Percentiles rank a stretch among this genome's conserved stretches.
Conservation (phyloP, 495 filamentous ascomycete genomes). For the Aspergillus carlsbadensis region DNA sequence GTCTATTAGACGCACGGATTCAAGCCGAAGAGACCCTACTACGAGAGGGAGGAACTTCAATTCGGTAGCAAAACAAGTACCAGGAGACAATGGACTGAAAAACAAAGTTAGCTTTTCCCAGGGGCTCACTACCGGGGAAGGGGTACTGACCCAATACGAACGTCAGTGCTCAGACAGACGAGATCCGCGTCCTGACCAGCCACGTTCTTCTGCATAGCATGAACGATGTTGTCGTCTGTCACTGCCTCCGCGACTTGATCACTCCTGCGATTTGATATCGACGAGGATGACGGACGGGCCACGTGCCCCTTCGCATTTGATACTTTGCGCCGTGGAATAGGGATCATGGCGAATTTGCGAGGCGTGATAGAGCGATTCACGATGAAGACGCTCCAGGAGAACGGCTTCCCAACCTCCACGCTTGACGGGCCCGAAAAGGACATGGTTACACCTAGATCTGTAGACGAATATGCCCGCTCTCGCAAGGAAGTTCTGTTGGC, state of each 20-base stretch:
- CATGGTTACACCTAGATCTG: slow-evolving; percentile 71
- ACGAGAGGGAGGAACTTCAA: slow-evolving; percentile 76
- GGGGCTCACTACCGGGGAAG: background rate
- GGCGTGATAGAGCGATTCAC: slow-evolving; percentile 71
- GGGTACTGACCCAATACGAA: slow-evolving; percentile 77
- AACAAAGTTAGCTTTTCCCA: slow-evolving; percentile 8
- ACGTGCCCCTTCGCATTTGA: slow-evolving; percentile 61
- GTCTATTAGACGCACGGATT: slow-evolving; percentile 81
- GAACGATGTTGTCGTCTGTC: slow-evolving; percentile 79
- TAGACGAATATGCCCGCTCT: slow-evolving; percentile 48
- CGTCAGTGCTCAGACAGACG: slow-evolving; percentile 78
- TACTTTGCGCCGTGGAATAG: slow-evolving; percentile 73
- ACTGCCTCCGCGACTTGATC: slow-evolving; percentile 70
- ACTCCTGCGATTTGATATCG: slow-evolving; percentile 38
- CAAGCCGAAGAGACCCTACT: slow-evolving; percentile 72
- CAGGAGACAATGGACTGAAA: slow-evolving; percentile 64
- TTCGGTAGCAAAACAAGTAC: slow-evolving; percentile 77
- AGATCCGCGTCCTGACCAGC: slow-evolving; percentile 71
- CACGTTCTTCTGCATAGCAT: slow-evolving; percentile 76
- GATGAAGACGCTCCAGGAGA: slow-evolving; percentile 85
- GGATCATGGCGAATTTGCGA: slow-evolving; percentile 78
- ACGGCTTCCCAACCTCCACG: slow-evolving; percentile 70
- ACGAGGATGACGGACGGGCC: slow-evolving; percentile 49
- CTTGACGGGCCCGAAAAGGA: slow-evolving; percentile 65
- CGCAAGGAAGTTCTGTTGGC: slow-evolving; percentile 53